Evolutionary conservation across 179 eudicot genomes (phyloP), one percentile per base, ranked within the genome.

Genomic region (Drosera spatulata): DNA sequence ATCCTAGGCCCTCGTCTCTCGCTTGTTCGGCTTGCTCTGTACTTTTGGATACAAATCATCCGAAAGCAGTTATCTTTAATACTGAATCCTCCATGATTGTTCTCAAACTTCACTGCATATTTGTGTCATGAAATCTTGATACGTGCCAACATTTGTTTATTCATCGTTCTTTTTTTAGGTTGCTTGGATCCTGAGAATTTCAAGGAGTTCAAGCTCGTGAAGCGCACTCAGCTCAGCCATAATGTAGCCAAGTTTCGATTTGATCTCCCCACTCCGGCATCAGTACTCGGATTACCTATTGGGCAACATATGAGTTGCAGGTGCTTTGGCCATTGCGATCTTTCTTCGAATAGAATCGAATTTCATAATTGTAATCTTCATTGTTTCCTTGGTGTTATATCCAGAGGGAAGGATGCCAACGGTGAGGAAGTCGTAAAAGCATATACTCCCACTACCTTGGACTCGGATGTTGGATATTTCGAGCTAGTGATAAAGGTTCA

Each of bases 271-370:
- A 76, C 90, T n/a, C 80, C 93, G 58, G 75, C 95, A 64, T 86
- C 96, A 39, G 85, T 84, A 41, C 73, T 88, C 78, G 99, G 99
- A 12, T 95, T 93, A 75, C 99, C 99, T n/a, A 88, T 93, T 46
- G 96, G 99, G 66, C 93, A 93, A 12, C 99, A 88, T 65, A 88
- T 93, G 48, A 88, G 95, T 72, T 91, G 98, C 95, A 88, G 86
- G 98, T 22, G 33, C 33, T 22, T 22, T 22, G 33, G 1, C 33
- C 33, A 22, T 22, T 22, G 33, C 33, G 33, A 22, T 22, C 1
- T 22, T 22, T 22, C 33, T 22, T 22, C 1, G 33, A 22, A 22
- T 22, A 22, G 33, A 22, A 22, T 22, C 1, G 33, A 0, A 22
- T 22, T 22, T 22, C 33, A 22, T 22, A 22, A 22, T 22, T 22